Evolutionary conservation across 108 stramenopile species (phyloP), one percentile per base, ranked within the genome.

Genomic region (Parmales sp.): DNA sequence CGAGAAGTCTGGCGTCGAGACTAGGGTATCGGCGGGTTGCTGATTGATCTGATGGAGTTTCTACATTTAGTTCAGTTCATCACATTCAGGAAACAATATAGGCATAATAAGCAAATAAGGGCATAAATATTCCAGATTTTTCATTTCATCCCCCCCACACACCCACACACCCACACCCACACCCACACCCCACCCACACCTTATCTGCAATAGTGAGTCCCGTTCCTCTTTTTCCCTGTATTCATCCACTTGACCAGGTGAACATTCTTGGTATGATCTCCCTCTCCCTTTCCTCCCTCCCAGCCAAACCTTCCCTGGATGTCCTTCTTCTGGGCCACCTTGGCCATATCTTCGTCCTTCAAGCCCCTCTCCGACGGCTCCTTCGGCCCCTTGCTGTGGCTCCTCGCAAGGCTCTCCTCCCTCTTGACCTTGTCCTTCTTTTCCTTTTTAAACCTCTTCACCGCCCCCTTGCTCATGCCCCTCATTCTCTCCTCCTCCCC

Each of bases 231-330:
- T 78, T 92, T 92, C 43, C 91, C 91, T 6, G 91, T 92, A 76
- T 92, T 92, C 84, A 86, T 87, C 91, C 91, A 92, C 65, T 88
- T 87, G 22, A 92, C 87, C 67, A 92, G 72, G 69, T 92, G 91
- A 45, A 88, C 91, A 16, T 72, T 71, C 85, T 92, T 92, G 41
- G 82, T 86, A 1, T 89, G 85, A 75, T 92, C 91, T 45, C 91
- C 91, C 51, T 92, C 91, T 34, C 91, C 91, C 36, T 82, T 73
- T 19, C 71, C 79, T 23, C 88, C 88, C 38, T 67, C 63, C 87
- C 87, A 92, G 3, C 65, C 72, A 64, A 67, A 78, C 50, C 84
- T 84, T 4, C 84, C 88, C 38, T 75, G 66, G 19, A 74, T 80
- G 36, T 87, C 91, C 50, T 84, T 66, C 64, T 88, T 88, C 80